Percentiles rank a stretch among this genome's conserved stretches.
These are phyloP conservation scores for Stereum hirsutum DNA, from an alignment of 1,284 basidiomycete genomes.

Conservation along the genomic window DNA sequence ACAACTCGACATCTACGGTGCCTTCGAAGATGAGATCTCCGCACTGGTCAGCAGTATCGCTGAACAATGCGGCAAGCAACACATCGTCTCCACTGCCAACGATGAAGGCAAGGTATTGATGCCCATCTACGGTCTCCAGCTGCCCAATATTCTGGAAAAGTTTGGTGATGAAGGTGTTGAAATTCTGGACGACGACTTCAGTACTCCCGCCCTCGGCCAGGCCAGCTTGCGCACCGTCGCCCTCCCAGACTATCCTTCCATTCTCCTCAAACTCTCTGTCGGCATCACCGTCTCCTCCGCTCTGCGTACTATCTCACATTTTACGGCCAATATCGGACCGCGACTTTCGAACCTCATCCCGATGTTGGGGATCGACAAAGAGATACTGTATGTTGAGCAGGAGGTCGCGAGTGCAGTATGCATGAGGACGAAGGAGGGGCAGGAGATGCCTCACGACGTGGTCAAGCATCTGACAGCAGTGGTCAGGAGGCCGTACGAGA, in stretches of 20 bases:
- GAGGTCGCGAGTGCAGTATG: constrained; percentile 38
- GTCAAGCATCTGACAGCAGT: constrained; percentile 41
- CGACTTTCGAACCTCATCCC: constrained; percentile 41
- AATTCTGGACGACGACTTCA: constrained; percentile 27
- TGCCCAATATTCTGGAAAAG: constrained; percentile 29
- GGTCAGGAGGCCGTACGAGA: constrained; percentile 30
- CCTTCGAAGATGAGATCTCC: constrained; percentile 27
- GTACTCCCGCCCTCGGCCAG: constrained; percentile 31
- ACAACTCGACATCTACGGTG: constrained; percentile 27
- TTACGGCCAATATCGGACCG: constrained; percentile 42
- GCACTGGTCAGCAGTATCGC: constrained; percentile 23
- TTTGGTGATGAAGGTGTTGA: constrained; percentile 30
- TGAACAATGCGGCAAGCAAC: constrained; percentile 15
- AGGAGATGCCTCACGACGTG: constrained; percentile 27
- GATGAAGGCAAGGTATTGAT: constrained; percentile 25
- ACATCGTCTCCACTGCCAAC: constrained; percentile 14
- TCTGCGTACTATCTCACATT: constrained; percentile 43
- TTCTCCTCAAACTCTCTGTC: constrained; percentile 37
- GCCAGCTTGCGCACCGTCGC: constrained; percentile 41
- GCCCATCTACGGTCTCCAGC: constrained; percentile 43
- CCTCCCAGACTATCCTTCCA: constrained; percentile 28
- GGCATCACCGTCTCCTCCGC: constrained; percentile 45
- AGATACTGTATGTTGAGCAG: constrained; percentile 30
- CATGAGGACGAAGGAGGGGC: constrained; percentile 10
- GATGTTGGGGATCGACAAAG: constrained; percentile 29